Conservation (phyloP, 306 rosid species). For the Trichosanthes truncata region DNA sequence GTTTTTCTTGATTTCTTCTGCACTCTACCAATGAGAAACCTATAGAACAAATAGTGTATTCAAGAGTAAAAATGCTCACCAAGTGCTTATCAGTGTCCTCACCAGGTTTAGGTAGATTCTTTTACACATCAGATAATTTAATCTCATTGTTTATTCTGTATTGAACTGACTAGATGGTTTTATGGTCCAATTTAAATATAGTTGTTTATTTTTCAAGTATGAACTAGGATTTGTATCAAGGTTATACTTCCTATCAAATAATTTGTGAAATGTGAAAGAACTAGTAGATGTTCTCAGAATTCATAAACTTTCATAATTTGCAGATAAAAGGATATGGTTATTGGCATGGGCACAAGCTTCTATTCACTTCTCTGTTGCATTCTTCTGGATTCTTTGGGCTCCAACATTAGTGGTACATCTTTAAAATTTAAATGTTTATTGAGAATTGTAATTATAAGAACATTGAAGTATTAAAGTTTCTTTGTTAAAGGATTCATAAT, state of each 20-base stretch:
- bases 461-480: neutral
- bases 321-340: constrained; percentile 97
- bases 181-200: neutral
- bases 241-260: neutral
- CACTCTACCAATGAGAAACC: constrained; percentile 2
- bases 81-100: neutral
- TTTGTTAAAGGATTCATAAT: neutral
- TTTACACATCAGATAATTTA: neutral
- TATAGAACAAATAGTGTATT: neutral
- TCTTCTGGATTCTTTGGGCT: constrained; percentile 93
- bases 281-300: neutral
- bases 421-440: neutral
- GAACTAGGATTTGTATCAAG: neutral
- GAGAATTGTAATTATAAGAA: neutral
- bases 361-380: constrained; percentile 68
- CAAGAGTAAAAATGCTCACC: neutral
- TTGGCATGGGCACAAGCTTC: constrained; percentile 88
- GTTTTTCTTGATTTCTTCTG: neutral
- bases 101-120: neutral
- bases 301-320: constrained; percentile 20
- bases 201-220: neutral
- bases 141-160: neutral
- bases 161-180: neutral
- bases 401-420: constrained; percentile 87
- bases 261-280: neutral